Evolutionary conservation across 225 moss, liverwort and hornwort species (phyloP).

Genomic region (Polytrichum formosum): DNA sequence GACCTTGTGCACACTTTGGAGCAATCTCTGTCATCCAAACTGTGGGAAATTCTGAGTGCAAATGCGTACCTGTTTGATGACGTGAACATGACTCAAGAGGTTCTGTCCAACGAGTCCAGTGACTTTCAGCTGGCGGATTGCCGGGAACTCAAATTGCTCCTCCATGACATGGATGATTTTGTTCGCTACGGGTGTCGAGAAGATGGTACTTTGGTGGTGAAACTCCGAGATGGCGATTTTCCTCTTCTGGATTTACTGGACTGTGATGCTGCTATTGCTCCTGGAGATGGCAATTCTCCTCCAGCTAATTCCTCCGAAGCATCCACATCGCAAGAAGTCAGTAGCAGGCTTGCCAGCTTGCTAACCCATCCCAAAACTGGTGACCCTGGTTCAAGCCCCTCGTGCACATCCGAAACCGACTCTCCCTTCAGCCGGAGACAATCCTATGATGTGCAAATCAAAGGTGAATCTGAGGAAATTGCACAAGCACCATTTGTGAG

Average conservation of each 20-base stretch:
- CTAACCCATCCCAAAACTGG: not conserved
- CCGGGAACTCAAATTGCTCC: conserved; percentile 52
- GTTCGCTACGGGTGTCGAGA: conserved; percentile 73
- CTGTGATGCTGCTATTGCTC: conserved; percentile 34
- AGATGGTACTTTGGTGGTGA: conserved; percentile 69
- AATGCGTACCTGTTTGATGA: conserved; percentile 64
- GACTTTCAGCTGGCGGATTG: conserved; percentile 69
- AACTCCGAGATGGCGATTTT: conserved; percentile 58
- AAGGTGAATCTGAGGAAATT: not conserved
- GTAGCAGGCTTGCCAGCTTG: not conserved
- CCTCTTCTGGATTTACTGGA: conserved; percentile 79
- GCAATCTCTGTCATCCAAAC: conserved; percentile 48
- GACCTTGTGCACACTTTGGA: conserved; percentile 66
- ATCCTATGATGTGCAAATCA: not conserved
- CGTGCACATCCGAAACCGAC: conserved; percentile 4
- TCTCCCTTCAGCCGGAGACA: not conserved
- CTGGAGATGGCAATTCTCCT: conserved; percentile 17
- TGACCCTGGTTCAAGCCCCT: conserved; percentile 1
- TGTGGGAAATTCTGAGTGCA: conserved; percentile 67
- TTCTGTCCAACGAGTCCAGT: conserved; percentile 18
- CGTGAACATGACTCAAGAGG: conserved; percentile 2
- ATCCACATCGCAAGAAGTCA: not conserved
- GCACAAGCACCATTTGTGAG: not conserved
- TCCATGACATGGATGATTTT: conserved; percentile 88
- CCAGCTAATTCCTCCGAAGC: not conserved